These are phyloP conservation scores for Gryganskiella cystojenkinii DNA, from an alignment of 192 early-diverging fungal genomes.

Conservation along the genomic window DNA sequence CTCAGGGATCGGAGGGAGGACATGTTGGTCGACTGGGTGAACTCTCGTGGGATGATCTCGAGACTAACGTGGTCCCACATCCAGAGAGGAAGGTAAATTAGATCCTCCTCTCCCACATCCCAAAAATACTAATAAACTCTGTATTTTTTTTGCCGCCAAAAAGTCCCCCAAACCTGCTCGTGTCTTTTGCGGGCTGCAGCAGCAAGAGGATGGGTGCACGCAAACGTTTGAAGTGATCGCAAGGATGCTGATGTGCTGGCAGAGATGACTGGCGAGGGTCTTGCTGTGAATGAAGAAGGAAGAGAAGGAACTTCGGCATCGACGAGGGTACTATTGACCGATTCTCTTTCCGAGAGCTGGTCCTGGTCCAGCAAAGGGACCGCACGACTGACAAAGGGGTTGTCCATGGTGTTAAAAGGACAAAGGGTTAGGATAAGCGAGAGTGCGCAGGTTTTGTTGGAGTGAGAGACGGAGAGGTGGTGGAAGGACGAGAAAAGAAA, in stretches of 20 bases:
- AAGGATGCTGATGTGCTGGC: conserved; percentile 26
- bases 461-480: too few relatives aligned
- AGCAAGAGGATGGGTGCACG: conserved; percentile 27
- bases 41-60: conserved; percentile 26
- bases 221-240: too few relatives aligned
- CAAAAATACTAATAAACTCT: neutral
- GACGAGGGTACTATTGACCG: too few relatives aligned
- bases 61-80: neutral
- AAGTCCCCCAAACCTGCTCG: conserved; percentile 15
- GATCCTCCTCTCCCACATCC: neutral
- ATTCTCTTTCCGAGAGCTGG: too few relatives aligned
- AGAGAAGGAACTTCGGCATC: too few relatives aligned
- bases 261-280: conserved; percentile 5
- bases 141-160: neutral
- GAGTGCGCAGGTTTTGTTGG: too few relatives aligned
- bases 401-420: neutral
- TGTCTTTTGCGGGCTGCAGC: conserved; percentile 12
- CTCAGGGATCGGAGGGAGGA: conserved; percentile 33
- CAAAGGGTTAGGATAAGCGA: too few relatives aligned
- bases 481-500: too few relatives aligned
- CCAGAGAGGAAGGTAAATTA: neutral
- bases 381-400: neutral
- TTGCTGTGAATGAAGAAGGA: too few relatives aligned
- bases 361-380: too few relatives aligned
- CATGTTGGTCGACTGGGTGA: conserved; percentile 29